Evolutionary conservation across 768 basidiomycete genomes (phyloP), one percentile per base, ranked within the genome.

Genomic region (Atractiella rhizophila): DNA sequence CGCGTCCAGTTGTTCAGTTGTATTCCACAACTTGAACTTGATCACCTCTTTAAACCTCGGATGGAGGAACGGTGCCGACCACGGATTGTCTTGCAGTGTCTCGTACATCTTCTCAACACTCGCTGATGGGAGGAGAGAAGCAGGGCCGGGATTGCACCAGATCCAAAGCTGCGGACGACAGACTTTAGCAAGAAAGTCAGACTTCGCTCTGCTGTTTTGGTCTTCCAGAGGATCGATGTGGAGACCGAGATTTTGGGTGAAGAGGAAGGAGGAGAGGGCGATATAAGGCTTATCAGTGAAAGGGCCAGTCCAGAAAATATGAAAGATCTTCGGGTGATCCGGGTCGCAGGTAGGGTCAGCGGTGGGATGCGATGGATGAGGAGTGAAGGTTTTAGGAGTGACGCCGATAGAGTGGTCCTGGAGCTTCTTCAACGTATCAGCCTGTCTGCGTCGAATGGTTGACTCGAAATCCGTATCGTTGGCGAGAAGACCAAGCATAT

Each of bases 261-360:
- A 96, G 27, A 96, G 68, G 66, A 83, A 98, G 15, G 85, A 91
- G 19, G 88, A 64, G 33, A 94, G 66, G 1, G 88, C 83, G 44
- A 83, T 70, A 65, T 98, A 96, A 2, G 91, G 91, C 58, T 94
- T 94, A 65, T 98, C 91, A 8, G 85, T 91, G 64, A 98, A 94
- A 1, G 82, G 75, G 0, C 91, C 88, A 2, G 86, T 80, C 88
- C 91, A 96, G 64, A 91, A 98, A 74, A 94, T 91, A 60, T 98
- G 91, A 65, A 88, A 96, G 25, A 94, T 61, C 27, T 78, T 71
- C 5, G 83, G 76, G 51, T 76, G 71, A 49, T 80, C 74, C 0
- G 74, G 67, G 53, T 91, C 81, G 59, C 91, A 98, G 1, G 73
- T 65, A 29, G 70, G 65, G 40, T 67, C 66, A 18, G 71, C 65